Base-by-base conservation (phyloP, 2,329 filamentous ascomycete species). In the Trichoderma cornu-damae region DNA sequence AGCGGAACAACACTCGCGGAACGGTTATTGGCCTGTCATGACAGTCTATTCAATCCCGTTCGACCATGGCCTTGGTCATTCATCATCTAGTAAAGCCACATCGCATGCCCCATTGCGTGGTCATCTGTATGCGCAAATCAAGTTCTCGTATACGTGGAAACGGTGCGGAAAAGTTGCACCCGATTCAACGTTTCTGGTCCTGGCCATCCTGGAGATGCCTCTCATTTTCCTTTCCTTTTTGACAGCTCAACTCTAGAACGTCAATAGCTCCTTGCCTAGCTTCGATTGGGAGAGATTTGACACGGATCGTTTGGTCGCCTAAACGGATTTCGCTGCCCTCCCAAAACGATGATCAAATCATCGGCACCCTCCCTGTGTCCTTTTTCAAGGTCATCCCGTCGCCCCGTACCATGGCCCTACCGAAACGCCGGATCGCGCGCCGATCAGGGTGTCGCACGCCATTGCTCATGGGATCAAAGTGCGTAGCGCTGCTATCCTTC, bases 371-470 rank as follows among this genome's bases (percentile, higher is more conserved):
- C 20, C 40, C 20, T 35, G 30, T 9, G 8, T 46, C 24, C 9
- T 55, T 47, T 14, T 55, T 47, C 32, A 35, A 47, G 24, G 32
- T 43, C 32, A 22, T 47, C 22, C 42, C 52, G 40, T 44, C 32
- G 42, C 42, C 38, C 28, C 42, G 34, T 37, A 16, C 42, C 42
- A 20, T 55, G 42, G 22, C 24, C 24, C 20, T 55, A 47, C 52
- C 52, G 47, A 34, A 34, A 35, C n/a, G 42, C 30, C 52, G 52
- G 42, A 30, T 55, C 42, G 28, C 42, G 52, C 42, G 32, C 38
- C 40, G 42, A 55, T 26, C 32, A 37, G n/a, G 42, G 22, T 34
- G 32, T 44, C 52, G 28, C 37, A 32, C 18, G 4, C 37, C 49
- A 40, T n/a, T 40, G 3, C 9, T 20, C 11, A 46, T 22, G 38